These are phyloP conservation scores for Brasilioporus rufonigricans DNA, from an alignment of 768 basidiomycete genomes.

Conservation along the genomic window DNA sequence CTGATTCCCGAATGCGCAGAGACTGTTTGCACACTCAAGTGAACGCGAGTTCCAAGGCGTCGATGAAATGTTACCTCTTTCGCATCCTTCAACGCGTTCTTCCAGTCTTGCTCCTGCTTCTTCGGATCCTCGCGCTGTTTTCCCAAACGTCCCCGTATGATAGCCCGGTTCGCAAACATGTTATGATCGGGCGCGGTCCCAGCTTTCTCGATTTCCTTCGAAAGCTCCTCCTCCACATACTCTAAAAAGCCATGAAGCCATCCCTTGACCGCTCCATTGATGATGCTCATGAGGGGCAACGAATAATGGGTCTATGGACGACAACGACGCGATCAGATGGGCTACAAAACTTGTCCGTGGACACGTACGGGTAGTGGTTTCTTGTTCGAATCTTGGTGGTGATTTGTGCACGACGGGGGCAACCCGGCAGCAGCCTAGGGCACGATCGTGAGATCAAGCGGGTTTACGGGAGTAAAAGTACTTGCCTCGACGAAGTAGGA, in stretches of 20 bases:
- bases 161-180: constrained; percentile 14
- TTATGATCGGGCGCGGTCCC: not conserved
- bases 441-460: not conserved
- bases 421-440: not conserved
- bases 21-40: constrained; percentile 3
- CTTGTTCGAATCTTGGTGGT: constrained; percentile 1
- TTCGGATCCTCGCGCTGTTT: not conserved
- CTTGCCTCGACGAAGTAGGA: constrained; percentile 5
- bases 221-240: constrained; percentile 5
- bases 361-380: constrained; percentile 4
- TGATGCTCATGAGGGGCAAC: constrained; percentile 19
- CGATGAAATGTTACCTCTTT: not conserved
- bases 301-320: constrained; percentile 4
- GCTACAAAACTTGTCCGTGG: not conserved
- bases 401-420: constrained; percentile 1
- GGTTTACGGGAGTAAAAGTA: not conserved
- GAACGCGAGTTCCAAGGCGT: not conserved
- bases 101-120: too few relatives aligned
- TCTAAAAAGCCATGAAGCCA: constrained; percentile 18
- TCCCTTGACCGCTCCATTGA: constrained; percentile 13
- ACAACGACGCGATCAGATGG: not conserved
- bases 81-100: constrained; percentile 12
- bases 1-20: constrained; percentile 4
- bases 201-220: constrained; percentile 5
- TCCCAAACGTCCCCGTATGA: constrained; percentile 8